These are phyloP conservation scores for Boletus tylopilopsis DNA, from an alignment of 768 basidiomycete species.

Conservation along the genomic window DNA sequence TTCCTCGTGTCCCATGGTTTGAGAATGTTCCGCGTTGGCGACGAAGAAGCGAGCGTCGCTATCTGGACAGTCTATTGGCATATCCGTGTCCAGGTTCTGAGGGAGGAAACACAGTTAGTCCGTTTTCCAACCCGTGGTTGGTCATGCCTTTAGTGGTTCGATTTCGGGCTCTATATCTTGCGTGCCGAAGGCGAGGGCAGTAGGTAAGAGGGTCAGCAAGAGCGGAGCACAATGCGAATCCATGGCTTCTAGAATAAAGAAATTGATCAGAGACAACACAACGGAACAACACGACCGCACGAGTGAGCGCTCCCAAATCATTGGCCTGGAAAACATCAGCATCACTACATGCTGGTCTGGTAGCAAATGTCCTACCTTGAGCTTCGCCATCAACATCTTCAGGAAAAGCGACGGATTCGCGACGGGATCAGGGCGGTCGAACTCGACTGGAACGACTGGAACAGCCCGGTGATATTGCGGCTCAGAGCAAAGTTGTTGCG, in stretches of 20 bases:
- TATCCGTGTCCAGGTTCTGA: slow-evolving; percentile 55
- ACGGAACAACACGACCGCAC: slow-evolving; percentile 30
- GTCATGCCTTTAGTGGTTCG: slow-evolving; percentile 47
- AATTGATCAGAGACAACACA: background rate
- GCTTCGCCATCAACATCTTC: slow-evolving; percentile 63
- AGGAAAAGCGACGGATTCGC: slow-evolving; percentile 59
- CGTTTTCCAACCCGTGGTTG: no score
- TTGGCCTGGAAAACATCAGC: slow-evolving; percentile 40
- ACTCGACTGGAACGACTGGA: slow-evolving; percentile 58
- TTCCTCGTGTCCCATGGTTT: slow-evolving; percentile 11
- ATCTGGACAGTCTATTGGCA: slow-evolving; percentile 36
- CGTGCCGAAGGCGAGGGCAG: slow-evolving; percentile 47
- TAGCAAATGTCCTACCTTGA: slow-evolving; percentile 41
- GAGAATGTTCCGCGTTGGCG: slow-evolving; percentile 8
- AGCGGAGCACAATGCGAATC: slow-evolving; percentile 43
- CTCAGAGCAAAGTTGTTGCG: slow-evolving; percentile 64
- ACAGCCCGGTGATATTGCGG: slow-evolving; percentile 57
- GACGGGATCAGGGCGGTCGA: slow-evolving; percentile 54
- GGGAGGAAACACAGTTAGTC: background rate
- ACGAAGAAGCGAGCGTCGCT: slow-evolving; percentile 35
- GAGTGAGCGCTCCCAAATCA: slow-evolving; percentile 60
- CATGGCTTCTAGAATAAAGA: slow-evolving; percentile 40
- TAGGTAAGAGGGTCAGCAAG: slow-evolving; percentile 39
- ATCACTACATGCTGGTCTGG: background rate
- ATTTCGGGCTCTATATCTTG: slow-evolving; percentile 42